Conservation (phyloP, 2,329 filamentous ascomycete genomes). For the Cladophialophora immunda region DNA sequence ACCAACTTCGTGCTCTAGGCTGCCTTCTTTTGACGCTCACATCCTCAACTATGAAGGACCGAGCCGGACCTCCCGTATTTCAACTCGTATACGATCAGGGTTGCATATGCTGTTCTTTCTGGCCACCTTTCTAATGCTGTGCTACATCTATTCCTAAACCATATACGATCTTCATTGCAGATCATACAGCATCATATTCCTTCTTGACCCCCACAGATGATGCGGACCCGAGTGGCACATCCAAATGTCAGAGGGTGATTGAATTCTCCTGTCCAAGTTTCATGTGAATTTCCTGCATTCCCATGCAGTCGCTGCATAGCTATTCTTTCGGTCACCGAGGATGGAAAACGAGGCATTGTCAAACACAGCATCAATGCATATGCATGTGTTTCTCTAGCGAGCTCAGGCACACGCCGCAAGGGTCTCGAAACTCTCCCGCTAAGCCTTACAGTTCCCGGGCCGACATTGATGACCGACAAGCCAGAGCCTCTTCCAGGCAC, state of each 20-base stretch:
- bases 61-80: no score
- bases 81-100: no score
- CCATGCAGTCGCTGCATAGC: background rate
- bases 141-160: background rate
- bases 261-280: background rate
- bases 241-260: background rate
- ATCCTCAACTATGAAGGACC: no score
- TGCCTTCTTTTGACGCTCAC: no score
- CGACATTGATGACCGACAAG: background rate
- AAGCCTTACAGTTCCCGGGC: background rate
- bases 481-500: background rate
- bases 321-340: slow-evolving; percentile 7
- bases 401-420: no score
- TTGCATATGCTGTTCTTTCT: background rate
- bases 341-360: background rate
- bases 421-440: background rate
- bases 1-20: no score
- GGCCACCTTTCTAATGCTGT: background rate
- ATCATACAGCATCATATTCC: background rate
- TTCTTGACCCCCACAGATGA: background rate
- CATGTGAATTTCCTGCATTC: background rate
- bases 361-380: background rate
- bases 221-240: slow-evolving; percentile 3
- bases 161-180: background rate
- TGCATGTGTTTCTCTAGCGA: no score